phyloP scores from a whole-genome alignment of 257 asterid genomes.

The Gentiana dahurica region DNA sequence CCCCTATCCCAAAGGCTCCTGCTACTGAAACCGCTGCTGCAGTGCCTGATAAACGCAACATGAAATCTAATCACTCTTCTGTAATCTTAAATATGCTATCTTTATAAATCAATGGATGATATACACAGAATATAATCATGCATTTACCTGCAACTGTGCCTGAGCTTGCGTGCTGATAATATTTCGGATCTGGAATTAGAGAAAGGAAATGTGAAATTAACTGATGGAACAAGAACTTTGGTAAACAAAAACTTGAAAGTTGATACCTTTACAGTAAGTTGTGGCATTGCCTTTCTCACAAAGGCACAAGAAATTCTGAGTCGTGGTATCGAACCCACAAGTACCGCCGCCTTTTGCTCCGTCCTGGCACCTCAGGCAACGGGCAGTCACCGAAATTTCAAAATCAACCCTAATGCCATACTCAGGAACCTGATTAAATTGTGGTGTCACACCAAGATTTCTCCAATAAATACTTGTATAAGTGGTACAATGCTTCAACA shows the following conservation, averaged over 20 bases:
- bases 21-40: constrained; percentile 65
- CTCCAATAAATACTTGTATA: constrained; percentile 79
- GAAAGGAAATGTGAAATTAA: background rate
- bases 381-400: constrained; percentile 66
- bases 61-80: background rate
- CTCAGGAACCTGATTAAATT: constrained; percentile 60
- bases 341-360: constrained; percentile 47
- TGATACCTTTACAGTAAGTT: constrained; percentile 51
- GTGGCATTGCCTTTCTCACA: constrained; percentile 66
- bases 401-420: constrained; percentile 82
- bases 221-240: too few relatives aligned
- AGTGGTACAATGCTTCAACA: constrained; percentile 61
- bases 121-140: background rate
- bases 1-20: constrained; percentile 75
- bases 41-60: constrained; percentile 25
- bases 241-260: background rate
- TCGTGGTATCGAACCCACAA: constrained; percentile 61
- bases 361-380: constrained; percentile 62
- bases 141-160: constrained; percentile 60
- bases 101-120: background rate
- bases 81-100: too few relatives aligned
- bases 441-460: constrained; percentile 52
- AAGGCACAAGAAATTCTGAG: constrained; percentile 66
- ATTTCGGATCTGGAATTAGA: constrained; percentile 25
- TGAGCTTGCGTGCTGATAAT: constrained; percentile 25